A percentile compares a stretch with the other conserved stretches of the same genome.
phyloP scores from a whole-genome alignment of 2,329 filamentous ascomycete species.

The Pestalotiopsis sp. region DNA sequence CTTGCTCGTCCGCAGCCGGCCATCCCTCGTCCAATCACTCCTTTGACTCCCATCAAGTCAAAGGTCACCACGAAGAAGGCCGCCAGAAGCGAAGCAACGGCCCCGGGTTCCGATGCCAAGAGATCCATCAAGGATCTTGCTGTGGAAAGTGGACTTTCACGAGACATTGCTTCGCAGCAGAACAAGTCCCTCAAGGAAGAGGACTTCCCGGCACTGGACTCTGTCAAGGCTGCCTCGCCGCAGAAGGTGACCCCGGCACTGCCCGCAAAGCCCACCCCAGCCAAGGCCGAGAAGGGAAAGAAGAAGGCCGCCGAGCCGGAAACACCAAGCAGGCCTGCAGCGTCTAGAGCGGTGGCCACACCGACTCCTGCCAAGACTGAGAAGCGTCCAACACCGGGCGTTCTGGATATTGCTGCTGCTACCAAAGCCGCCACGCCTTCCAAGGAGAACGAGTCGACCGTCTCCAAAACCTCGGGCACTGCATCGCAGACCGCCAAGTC shows the following conservation, averaged over 20 bases:
- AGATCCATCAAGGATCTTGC: slow-evolving; percentile 46
- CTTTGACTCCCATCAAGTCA: slow-evolving; percentile 28
- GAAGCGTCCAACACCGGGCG: slow-evolving; percentile 41
- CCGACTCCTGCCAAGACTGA: slow-evolving; percentile 22
- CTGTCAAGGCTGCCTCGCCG: slow-evolving; percentile 39
- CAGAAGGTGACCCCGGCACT: slow-evolving; percentile 31
- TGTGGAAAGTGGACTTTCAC: slow-evolving; percentile 45
- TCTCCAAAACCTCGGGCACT: slow-evolving; percentile 31
- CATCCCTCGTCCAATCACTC: slow-evolving; percentile 32
- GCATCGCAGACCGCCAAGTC: slow-evolving; percentile 34
- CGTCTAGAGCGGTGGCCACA: slow-evolving; percentile 24
- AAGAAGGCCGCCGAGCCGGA: slow-evolving; percentile 27
- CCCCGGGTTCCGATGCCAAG: slow-evolving; percentile 33
- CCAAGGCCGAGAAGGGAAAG: slow-evolving; percentile 22
- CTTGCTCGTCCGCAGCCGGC: slow-evolving; percentile 23
- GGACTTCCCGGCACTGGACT: slow-evolving; percentile 61
- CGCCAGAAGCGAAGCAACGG: slow-evolving; percentile 19
- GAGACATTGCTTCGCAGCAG: slow-evolving; percentile 44
- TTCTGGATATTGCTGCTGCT: slow-evolving; percentile 51
- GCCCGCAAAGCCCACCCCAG: slow-evolving; percentile 26
- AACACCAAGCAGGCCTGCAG: slow-evolving; percentile 20
- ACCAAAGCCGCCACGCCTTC: slow-evolving; percentile 34
- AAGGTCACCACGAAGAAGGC: slow-evolving; percentile 25
- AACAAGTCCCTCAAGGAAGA: slow-evolving; percentile 53
- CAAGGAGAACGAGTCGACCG: slow-evolving; percentile 17